phyloP scores from a whole-genome alignment of 805 yeast genomes.

The Pichia pseudocactophila region DNA sequence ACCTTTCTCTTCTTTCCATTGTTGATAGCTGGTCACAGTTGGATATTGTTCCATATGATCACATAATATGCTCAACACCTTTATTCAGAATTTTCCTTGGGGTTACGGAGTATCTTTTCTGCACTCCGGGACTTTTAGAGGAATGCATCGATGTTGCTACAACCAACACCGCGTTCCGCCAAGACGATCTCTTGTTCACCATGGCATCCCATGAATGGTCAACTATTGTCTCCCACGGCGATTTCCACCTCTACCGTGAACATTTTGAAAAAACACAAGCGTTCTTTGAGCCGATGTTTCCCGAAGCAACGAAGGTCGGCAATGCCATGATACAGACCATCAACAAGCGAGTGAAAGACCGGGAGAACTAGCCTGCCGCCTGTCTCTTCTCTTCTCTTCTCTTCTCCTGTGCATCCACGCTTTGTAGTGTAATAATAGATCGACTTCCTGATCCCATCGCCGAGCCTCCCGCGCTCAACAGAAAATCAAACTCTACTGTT shows the following conservation, averaged over 20 bases:
- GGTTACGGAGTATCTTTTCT: constrained; percentile 84
- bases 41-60: constrained; percentile 89
- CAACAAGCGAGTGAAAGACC: constrained; percentile 28
- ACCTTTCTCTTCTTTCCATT: constrained; percentile 77
- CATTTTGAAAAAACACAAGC: constrained; percentile 72
- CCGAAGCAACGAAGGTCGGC: constrained; percentile 82
- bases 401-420: too few species aligned
- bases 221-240: constrained; percentile 64
- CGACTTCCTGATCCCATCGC: too few species aligned
- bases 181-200: constrained; percentile 87
- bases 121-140: constrained; percentile 77
- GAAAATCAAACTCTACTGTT: too few species aligned
- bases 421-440: too few species aligned
- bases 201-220: constrained; percentile 90
- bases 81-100: constrained; percentile 86
- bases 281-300: constrained; percentile 80
- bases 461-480: too few species aligned
- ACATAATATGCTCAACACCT: constrained; percentile 94
- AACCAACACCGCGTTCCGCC: constrained; percentile 57
- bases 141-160: constrained; percentile 69
- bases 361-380: constrained; percentile 8
- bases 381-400: too few species aligned
- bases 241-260: constrained; percentile 58
- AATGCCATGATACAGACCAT: constrained; percentile 90
- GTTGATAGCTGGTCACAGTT: constrained; percentile 89